Percentiles rank a stretch among this genome's conserved stretches.
Conservation (phyloP, 2,329 filamentous ascomycete species). For the Zelopaecilomyces penicillatus region DNA sequence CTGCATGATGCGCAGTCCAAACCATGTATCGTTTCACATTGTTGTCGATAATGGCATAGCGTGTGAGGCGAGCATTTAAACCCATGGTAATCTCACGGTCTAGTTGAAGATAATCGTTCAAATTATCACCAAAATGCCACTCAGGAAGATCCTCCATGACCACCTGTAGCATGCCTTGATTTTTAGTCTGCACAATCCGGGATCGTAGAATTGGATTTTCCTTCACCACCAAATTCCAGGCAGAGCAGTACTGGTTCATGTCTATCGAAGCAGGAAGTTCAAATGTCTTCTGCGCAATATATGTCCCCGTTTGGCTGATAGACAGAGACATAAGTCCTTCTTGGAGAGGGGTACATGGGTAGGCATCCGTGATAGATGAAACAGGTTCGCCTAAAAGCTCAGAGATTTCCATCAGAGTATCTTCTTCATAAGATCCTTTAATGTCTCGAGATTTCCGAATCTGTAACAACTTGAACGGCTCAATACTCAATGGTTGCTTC, state of each 20-base stretch:
- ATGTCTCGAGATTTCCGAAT: background rate
- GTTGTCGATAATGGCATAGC: background rate
- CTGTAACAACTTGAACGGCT: background rate
- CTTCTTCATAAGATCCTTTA: background rate
- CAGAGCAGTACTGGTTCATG: background rate
- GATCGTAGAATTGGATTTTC: background rate
- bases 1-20: background rate
- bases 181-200: background rate
- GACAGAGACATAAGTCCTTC: background rate
- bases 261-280: background rate
- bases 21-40: background rate
- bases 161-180: background rate
- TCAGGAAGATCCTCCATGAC: background rate
- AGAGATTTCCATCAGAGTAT: background rate
- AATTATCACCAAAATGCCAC: background rate
- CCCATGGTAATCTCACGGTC: background rate
- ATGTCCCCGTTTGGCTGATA: background rate
- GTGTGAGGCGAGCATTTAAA: background rate
- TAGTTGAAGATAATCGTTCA: background rate
- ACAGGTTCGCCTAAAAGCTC: background rate
- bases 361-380: background rate
- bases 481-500: background rate
- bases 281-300: background rate
- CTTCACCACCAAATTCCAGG: background rate
- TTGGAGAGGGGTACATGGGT: conserved; percentile 1